These are phyloP conservation scores for Eremothecium coryli DNA, from an alignment of 1,139 yeast genomes.

Conservation along the genomic window DNA sequence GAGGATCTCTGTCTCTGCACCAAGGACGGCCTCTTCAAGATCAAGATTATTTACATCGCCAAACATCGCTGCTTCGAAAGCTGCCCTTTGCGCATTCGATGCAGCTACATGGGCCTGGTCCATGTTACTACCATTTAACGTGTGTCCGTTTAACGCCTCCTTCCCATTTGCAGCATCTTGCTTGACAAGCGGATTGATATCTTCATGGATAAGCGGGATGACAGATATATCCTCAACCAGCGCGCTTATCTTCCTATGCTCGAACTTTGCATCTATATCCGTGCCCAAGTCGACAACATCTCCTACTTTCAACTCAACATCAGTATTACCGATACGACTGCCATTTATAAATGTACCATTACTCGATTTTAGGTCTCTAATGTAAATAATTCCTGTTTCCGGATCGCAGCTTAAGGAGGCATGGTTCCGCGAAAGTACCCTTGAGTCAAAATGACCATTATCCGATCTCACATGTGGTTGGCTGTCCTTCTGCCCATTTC, in stretches of 20 bases:
- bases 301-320: constrained; percentile 51
- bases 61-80: constrained; percentile 68
- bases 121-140: neutral
- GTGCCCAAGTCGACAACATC: constrained; percentile 86
- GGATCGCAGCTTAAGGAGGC: constrained; percentile 79
- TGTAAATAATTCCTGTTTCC: constrained; percentile 56
- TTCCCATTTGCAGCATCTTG: constrained; percentile 1
- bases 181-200: constrained; percentile 3
- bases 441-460: constrained; percentile 89
- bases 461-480: constrained; percentile 39
- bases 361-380: constrained; percentile 80
- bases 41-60: constrained; percentile 59
- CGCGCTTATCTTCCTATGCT: constrained; percentile 80
- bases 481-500: constrained; percentile 36
- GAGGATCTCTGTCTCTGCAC: constrained; percentile 45
- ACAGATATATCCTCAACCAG: constrained; percentile 62
- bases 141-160: constrained; percentile 4
- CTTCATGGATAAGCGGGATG: constrained; percentile 36
- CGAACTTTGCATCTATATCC: constrained; percentile 71
- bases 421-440: constrained; percentile 88
- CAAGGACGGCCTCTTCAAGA: constrained; percentile 52
- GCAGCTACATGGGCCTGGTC: constrained; percentile 10
- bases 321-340: constrained; percentile 51
- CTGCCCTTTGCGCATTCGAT: constrained; percentile 28
- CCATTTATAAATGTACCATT: constrained; percentile 92